phyloP scores from a whole-genome alignment of 345 rosid species.

The Mangifera indica region DNA sequence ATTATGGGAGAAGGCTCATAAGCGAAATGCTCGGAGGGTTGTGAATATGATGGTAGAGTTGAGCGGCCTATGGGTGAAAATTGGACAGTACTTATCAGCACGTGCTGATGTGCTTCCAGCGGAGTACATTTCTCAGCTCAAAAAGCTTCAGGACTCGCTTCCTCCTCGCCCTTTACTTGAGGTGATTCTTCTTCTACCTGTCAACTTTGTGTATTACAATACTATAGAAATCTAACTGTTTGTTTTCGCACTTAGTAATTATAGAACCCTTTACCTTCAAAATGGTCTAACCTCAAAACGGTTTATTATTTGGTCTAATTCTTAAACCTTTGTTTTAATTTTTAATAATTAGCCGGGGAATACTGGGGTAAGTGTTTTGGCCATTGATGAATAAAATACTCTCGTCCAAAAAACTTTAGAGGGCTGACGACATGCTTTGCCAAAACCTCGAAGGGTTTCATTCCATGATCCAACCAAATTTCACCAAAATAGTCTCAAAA shows the following conservation, averaged over 20 bases:
- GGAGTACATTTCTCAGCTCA: conserved; percentile 73
- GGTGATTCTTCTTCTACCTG: conserved; percentile 38
- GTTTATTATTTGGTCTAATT: too few species aligned
- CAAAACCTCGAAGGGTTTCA: too few species aligned
- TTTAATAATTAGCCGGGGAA: too few species aligned
- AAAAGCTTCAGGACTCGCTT: conserved; percentile 87
- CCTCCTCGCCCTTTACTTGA: conserved; percentile 90
- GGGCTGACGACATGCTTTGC: too few species aligned
- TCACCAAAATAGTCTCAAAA: too few species aligned
- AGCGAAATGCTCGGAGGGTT: conserved; percentile 80
- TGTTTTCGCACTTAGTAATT: neutral
- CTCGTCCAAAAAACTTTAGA: too few species aligned
- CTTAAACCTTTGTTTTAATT: too few species aligned
- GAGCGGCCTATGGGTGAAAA: conserved; percentile 92
- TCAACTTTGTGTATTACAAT: neutral
- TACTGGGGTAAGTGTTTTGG: too few species aligned
- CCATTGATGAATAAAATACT: too few species aligned
- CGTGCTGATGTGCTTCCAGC: conserved; percentile 95
- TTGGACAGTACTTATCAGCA: conserved; percentile 91
- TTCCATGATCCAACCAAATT: too few species aligned
- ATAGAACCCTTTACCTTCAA: too few species aligned
- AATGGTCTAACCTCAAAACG: too few species aligned
- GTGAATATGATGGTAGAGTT: conserved; percentile 64
- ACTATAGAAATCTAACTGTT: neutral
- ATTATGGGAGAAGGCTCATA: conserved; percentile 82